Percentiles rank a stretch among this genome's conserved stretches.
phyloP scores from a whole-genome alignment of 768 basidiomycete species.

The Mycena leptocephala region DNA sequence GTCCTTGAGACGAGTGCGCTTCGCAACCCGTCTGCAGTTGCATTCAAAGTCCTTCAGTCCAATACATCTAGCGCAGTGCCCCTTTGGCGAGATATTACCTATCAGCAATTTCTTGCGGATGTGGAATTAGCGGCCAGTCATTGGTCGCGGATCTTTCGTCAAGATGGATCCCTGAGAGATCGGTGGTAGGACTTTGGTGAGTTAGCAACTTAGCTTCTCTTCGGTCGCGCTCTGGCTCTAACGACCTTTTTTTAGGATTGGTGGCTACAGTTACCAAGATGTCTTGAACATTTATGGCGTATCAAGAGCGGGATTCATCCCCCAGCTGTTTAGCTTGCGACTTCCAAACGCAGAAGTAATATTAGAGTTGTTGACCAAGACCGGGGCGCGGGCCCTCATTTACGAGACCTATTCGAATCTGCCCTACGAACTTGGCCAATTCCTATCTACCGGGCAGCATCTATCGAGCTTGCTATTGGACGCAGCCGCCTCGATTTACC shows the following conservation, averaged over 20 bases:
- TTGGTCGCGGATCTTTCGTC: slow-evolving; percentile 69
- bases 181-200: slow-evolving; percentile 84
- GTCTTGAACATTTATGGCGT: slow-evolving; percentile 83
- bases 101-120: slow-evolving; percentile 74
- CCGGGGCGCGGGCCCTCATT: slow-evolving; percentile 76
- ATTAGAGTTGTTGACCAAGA: slow-evolving; percentile 75
- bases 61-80: slow-evolving; percentile 61
- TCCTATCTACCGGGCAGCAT: slow-evolving; percentile 63
- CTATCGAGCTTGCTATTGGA: slow-evolving; percentile 49
- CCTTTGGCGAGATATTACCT: slow-evolving; percentile 76
- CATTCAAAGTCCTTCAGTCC: slow-evolving; percentile 73
- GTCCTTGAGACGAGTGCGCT: slow-evolving; percentile 73
- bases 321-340: slow-evolving; percentile 84
- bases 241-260: slow-evolving; percentile 66
- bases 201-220: slow-evolving; percentile 51
- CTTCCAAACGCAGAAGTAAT: slow-evolving; percentile 83
- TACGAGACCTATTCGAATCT: slow-evolving; percentile 69
- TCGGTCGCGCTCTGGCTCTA: slow-evolving; percentile 1
- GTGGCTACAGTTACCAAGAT: slow-evolving; percentile 81
- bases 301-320: slow-evolving; percentile 83
- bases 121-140: slow-evolving; percentile 78
- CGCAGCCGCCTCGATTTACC: slow-evolving; percentile 46
- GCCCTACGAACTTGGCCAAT: slow-evolving; percentile 64
- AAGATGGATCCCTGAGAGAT: slow-evolving; percentile 64
- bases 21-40: slow-evolving; percentile 64